Conservation (phyloP, 441 rosid genomes). For the Capsella rubella region DNA sequence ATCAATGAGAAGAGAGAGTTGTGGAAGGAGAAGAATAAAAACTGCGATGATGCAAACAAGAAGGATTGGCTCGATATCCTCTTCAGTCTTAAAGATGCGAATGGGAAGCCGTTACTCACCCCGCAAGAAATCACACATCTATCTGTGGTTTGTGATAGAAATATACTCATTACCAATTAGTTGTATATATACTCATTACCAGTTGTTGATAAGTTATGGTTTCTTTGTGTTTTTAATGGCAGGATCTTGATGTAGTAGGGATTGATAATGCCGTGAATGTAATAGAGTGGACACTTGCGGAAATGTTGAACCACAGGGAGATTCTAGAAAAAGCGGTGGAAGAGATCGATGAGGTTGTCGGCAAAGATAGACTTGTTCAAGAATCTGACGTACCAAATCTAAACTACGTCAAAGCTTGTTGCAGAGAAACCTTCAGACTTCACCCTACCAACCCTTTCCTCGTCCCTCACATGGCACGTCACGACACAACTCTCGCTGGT, state of each 20-base stretch:
- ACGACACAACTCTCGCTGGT: slow-evolving; percentile 28
- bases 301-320: slow-evolving; percentile 48
- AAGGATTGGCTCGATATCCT: slow-evolving; percentile 49
- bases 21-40: slow-evolving; percentile 18
- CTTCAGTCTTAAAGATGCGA: slow-evolving; percentile 30
- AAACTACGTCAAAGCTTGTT: slow-evolving; percentile 2
- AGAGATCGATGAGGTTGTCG: slow-evolving; percentile 48
- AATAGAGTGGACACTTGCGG: slow-evolving; percentile 49
- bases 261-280: slow-evolving; percentile 48
- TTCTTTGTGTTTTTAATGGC: not conserved
- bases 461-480: slow-evolving; percentile 22
- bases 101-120: slow-evolving; percentile 45
- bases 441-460: slow-evolving; percentile 6
- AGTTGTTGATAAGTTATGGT: not conserved
- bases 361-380: slow-evolving; percentile 47
- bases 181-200: not conserved
- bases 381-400: slow-evolving; percentile 13
- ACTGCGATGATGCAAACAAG: not conserved
- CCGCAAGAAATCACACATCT: slow-evolving; percentile 46
- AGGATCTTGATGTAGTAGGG: slow-evolving; percentile 46
- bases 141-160: slow-evolving; percentile 28
- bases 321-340: slow-evolving; percentile 40
- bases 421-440: not conserved
- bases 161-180: not conserved
- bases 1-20: slow-evolving; percentile 20